Percentiles rank a stretch among this genome's conserved stretches.
phyloP scores from a whole-genome alignment of 129 eudicot genomes.

The Ambrosia artemisiifolia region DNA sequence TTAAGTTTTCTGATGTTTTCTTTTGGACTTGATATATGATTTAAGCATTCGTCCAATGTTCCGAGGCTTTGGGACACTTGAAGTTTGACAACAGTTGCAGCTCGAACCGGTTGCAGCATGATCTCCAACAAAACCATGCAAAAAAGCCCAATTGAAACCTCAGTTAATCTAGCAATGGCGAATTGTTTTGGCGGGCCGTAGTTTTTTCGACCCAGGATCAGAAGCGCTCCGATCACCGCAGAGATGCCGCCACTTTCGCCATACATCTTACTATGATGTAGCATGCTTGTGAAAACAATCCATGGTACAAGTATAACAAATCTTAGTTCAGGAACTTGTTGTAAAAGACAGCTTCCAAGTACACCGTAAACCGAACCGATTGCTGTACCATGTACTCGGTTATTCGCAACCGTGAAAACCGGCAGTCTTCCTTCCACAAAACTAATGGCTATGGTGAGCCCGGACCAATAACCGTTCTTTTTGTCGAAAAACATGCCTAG shows the following conservation, averaged over 20 bases:
- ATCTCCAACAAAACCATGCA: slow-evolving; percentile 57
- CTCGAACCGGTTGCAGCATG: slow-evolving; percentile 49
- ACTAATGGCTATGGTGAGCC: slow-evolving; percentile 77
- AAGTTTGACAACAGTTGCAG: slow-evolving; percentile 58
- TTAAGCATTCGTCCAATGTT: slow-evolving; percentile 44
- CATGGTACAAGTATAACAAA: slow-evolving; percentile 68
- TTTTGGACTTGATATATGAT: slow-evolving; percentile 12
- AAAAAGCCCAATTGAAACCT: slow-evolving; percentile 66
- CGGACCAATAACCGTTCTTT: slow-evolving; percentile 79
- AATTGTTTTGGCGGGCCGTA: slow-evolving; percentile 68
- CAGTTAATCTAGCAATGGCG: slow-evolving; percentile 66
- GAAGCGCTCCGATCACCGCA: slow-evolving; percentile 69
- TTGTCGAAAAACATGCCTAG: slow-evolving; percentile 59
- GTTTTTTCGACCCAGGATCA: slow-evolving; percentile 65
- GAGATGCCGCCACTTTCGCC: slow-evolving; percentile 75
- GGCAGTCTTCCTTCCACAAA: slow-evolving; percentile 55
- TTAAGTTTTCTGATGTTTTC: slow-evolving; percentile 27
- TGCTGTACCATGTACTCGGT: slow-evolving; percentile 82
- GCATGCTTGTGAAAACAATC: slow-evolving; percentile 69
- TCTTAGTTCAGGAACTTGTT: slow-evolving; percentile 36
- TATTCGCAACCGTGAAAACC: slow-evolving; percentile 55
- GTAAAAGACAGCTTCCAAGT: slow-evolving; percentile 52
- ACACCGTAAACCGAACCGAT: slow-evolving; percentile 76
- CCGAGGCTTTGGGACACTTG: slow-evolving; percentile 41
- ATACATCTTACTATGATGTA: slow-evolving; percentile 65